These are phyloP conservation scores for Xylariaceae sp. DNA, from an alignment of 2,329 filamentous ascomycete species.

Conservation along the genomic window DNA sequence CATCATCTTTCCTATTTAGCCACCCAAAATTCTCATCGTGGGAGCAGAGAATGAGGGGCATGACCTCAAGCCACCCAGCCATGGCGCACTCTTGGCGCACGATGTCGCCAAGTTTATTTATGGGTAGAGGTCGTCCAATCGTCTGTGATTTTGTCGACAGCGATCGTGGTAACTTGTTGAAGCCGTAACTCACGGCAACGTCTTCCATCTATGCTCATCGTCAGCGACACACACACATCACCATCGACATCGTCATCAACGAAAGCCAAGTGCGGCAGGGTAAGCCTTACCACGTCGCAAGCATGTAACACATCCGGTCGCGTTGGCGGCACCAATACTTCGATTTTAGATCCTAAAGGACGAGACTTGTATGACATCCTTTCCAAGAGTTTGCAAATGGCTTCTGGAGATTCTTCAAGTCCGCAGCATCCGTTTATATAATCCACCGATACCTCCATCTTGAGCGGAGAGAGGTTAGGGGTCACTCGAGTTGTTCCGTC, in stretches of 20 bases:
- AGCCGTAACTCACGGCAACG: constrained; percentile 91
- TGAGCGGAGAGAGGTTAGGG: constrained; percentile 72
- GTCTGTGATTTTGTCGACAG: constrained; percentile 69
- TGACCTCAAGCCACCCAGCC: constrained; percentile 92
- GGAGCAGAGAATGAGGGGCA: constrained; percentile 93
- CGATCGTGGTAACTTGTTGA: constrained; percentile 86
- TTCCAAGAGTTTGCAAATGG: constrained; percentile 72
- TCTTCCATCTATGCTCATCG: constrained; percentile 68
- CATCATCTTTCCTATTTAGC: constrained; percentile 74
- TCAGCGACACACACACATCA: too few relatives aligned
- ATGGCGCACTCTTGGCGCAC: constrained; percentile 84
- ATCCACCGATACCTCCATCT: constrained; percentile 76
- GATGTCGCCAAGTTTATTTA: constrained; percentile 95
- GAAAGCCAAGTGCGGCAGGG: neutral
- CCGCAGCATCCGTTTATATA: constrained; percentile 95
- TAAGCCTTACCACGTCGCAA: constrained; percentile 62
- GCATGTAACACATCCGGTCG: constrained; percentile 93
- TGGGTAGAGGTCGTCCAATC: constrained; percentile 76
- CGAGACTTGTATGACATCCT: constrained; percentile 86
- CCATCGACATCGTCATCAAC: neutral
- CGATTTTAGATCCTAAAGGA: constrained; percentile 66
- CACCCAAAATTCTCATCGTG: constrained; percentile 97
- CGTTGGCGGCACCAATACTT: constrained; percentile 80
- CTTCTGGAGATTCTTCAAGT: constrained; percentile 64
- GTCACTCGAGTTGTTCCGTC: constrained; percentile 77